These are phyloP conservation scores for Conticribra guillardii DNA, from an alignment of 108 stramenopile genomes.

Conservation along the genomic window DNA sequence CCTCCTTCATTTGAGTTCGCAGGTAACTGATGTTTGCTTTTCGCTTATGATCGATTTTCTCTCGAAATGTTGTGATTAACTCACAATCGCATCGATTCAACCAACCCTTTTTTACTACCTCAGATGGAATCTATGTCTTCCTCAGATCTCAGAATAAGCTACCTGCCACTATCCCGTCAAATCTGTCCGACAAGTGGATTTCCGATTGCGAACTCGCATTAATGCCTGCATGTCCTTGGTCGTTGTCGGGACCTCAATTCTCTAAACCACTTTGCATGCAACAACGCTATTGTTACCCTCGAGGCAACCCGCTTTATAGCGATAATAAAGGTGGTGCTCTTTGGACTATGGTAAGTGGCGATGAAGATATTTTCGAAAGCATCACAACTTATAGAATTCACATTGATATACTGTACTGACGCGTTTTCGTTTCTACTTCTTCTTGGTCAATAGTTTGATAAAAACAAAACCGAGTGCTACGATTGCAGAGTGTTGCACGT, in stretches of 20 bases:
- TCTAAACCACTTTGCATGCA: slow-evolving; percentile 59
- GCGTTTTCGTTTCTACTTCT: too few relatives aligned
- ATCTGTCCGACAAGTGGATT: slow-evolving; percentile 47
- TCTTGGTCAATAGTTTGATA: slow-evolving; percentile 40
- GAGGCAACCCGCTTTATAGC: slow-evolving; percentile 63
- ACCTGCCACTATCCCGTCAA: slow-evolving; percentile 48
- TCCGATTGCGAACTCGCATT: slow-evolving; percentile 34
- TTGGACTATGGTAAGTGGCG: too few relatives aligned
- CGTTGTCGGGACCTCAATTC: slow-evolving; percentile 69
- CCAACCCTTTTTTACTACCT: slow-evolving; percentile 10
- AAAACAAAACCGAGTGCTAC: slow-evolving; percentile 59
- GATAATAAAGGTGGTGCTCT: slow-evolving; percentile 62
- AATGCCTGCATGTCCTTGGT: slow-evolving; percentile 56
- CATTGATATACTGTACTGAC: too few relatives aligned
- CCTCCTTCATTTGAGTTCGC: slow-evolving; percentile 75
- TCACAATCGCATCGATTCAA: too few relatives aligned
- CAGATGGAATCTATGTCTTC: slow-evolving; percentile 80
- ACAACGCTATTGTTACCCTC: slow-evolving; percentile 85
- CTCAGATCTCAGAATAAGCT: slow-evolving; percentile 54
- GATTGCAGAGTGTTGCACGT: slow-evolving; percentile 79
- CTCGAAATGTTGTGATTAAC: too few relatives aligned
- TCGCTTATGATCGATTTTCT: too few relatives aligned
- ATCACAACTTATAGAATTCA: too few relatives aligned
- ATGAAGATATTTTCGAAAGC: too few relatives aligned
- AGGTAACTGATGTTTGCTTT: too few relatives aligned